Conservation (phyloP, 352 stramenopile genomes). For the Globisporangium lucens region DNA sequence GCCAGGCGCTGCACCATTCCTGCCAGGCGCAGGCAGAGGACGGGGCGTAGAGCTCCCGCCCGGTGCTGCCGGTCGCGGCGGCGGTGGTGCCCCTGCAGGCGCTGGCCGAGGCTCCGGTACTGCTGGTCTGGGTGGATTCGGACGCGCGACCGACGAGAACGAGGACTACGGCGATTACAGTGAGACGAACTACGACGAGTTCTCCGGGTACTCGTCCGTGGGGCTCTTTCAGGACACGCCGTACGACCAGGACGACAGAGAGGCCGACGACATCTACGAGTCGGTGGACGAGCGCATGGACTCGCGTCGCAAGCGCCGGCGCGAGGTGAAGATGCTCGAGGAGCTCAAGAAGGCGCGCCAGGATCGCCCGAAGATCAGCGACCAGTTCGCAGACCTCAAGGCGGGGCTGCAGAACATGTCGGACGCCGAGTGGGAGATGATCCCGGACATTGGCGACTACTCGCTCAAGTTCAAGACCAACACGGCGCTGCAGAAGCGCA, state of each 20-base stretch:
- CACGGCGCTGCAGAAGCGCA: constrained; percentile 88
- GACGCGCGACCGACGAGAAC: constrained; percentile 82
- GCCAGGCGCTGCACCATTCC: constrained; percentile 45
- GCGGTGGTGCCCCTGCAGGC: constrained; percentile 19
- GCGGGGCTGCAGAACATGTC: constrained; percentile 88
- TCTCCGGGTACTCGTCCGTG: constrained; percentile 81
- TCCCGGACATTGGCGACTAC: constrained; percentile 97
- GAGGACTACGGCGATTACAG: constrained; percentile 88
- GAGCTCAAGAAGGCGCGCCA: constrained; percentile 85
- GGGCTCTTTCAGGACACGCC: constrained; percentile 89
- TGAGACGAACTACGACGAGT: constrained; percentile 92
- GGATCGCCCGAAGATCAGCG: constrained; percentile 92
- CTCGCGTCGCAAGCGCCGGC: constrained; percentile 81
- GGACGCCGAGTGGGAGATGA: constrained; percentile 94
- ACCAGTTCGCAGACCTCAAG: constrained; percentile 98
- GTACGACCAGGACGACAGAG: constrained; percentile 96
- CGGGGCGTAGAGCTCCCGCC: constrained; percentile 40
- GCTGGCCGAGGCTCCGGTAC: constrained; percentile 75
- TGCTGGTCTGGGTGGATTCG: constrained; percentile 78
- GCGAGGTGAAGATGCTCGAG: constrained; percentile 80
- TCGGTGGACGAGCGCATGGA: constrained; percentile 96
- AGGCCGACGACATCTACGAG: constrained; percentile 96
- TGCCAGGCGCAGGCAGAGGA: constrained; percentile 87
- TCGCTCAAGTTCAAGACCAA: constrained; percentile 90
- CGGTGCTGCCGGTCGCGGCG: constrained; percentile 14